Base-by-base conservation (phyloP, 768 basidiomycete species). In the Collybia mongolica region DNA sequence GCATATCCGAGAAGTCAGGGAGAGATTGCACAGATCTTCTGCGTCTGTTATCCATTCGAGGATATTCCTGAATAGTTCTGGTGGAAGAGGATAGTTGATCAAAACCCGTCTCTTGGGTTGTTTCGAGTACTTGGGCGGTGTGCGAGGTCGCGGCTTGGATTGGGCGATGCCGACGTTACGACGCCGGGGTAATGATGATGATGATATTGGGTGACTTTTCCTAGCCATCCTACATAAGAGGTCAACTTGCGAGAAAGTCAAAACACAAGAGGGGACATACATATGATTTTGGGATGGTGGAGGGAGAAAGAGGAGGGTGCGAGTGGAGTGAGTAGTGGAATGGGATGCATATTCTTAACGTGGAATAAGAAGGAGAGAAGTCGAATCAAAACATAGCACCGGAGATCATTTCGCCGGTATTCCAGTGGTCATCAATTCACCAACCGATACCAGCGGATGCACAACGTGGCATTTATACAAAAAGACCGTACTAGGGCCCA, bases 11-110 rank as follows among this genome's bases (percentile, higher is more conserved):
- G 55, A 59, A 23, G 55, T 52, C 38, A 56, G 41, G 23, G 40
- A 51, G 11, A 57, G 49, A 29, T 47, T 61, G 22, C 39, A 59
- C 23, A 61, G 37, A 36, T 59, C 55, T 12, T 38, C 44, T 42
- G 36, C 46, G 47, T 58, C 53, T 17, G 48, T 49, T 35, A 61
- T 37, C 44, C 49, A 54, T 48, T 46, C 39, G n/a, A 59, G 50
- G 17, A 61, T 55, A 32, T 44, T 44, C 32, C 55, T 48, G 43
- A 49, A 61, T 6, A 61, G 41, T 15, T 61, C 57, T 19, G 37
- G 45, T 20, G 58, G 58, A 24, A 54, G 40, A 32, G 26, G 14
- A 44, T 20, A 38, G 12, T 43, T 29, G 29, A 17, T 40, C 15
- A 14, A 40, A 42, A 2, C 37, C 49, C 20, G 42, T 48, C 36